Evolutionary conservation across 805 yeast genomes (phyloP).

Genomic region (Tetrapisispora taiwanensis): DNA sequence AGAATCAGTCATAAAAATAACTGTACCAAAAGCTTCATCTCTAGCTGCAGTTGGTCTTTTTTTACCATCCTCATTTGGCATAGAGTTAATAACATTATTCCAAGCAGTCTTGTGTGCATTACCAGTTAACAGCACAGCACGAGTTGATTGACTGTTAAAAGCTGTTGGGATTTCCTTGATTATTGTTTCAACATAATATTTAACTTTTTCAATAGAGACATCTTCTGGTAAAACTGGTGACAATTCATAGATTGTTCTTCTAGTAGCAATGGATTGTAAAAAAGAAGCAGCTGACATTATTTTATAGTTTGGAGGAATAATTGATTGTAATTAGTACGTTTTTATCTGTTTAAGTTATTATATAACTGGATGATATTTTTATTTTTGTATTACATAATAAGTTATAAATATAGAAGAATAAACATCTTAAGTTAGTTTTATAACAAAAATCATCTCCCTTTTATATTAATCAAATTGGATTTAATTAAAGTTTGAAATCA

Average conservation of each 20-base stretch:
- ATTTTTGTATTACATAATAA: no score
- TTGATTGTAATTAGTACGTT: no score
- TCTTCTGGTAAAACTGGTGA: slow-evolving; percentile 35
- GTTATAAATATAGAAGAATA: no score
- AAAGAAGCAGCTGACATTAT: slow-evolving; percentile 8
- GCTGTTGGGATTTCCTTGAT: slow-evolving; percentile 41
- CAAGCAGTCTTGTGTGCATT: slow-evolving; percentile 37
- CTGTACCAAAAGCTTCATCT: slow-evolving; percentile 41
- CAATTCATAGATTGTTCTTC: slow-evolving; percentile 41
- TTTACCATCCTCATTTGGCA: slow-evolving; percentile 26
- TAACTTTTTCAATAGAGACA: slow-evolving; percentile 34
- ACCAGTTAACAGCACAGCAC: slow-evolving; percentile 40
- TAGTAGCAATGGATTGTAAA: slow-evolving; percentile 29
- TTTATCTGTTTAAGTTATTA: no score
- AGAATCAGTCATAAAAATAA: slow-evolving; percentile 40
- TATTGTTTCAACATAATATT: slow-evolving; percentile 33
- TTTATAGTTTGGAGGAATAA: neutral
- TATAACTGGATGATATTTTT: no score
- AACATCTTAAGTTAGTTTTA: no score
- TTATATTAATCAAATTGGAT: no score
- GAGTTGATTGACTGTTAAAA: slow-evolving; percentile 41
- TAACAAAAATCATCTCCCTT: no score
- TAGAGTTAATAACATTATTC: slow-evolving; percentile 32
- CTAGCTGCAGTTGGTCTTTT: slow-evolving; percentile 35
- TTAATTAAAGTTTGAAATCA: no score